phyloP scores from a whole-genome alignment of 108 stramenopile genomes.

The Bacterosira constricta region DNA sequence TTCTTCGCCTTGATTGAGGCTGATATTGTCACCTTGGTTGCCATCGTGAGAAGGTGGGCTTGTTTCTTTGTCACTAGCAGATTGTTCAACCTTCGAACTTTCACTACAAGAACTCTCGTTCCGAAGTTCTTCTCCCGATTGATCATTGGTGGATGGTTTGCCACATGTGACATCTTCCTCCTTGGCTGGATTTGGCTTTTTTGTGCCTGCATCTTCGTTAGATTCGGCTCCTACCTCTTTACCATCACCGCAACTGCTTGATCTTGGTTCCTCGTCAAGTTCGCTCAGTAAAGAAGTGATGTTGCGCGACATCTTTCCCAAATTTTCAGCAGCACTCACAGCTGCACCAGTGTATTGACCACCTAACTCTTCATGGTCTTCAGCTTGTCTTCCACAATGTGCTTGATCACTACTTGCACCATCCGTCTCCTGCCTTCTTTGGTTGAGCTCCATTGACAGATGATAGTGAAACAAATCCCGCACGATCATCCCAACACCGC shows the following conservation, averaged over 20 bases:
- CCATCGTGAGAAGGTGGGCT: background rate
- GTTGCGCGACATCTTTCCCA: conserved; percentile 34
- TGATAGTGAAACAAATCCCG: conserved; percentile 35
- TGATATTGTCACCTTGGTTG: background rate
- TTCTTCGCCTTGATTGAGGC: background rate
- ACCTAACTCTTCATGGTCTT: background rate
- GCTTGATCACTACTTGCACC: conserved; percentile 1
- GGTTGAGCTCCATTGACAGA: conserved; percentile 23
- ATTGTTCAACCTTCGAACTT: too few species aligned
- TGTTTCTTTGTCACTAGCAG: too few species aligned
- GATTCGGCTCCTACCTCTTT: background rate
- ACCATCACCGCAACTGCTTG: background rate
- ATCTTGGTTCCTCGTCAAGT: background rate
- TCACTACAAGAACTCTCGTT: background rate
- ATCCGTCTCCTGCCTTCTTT: conserved; percentile 8
- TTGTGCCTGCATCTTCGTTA: background rate
- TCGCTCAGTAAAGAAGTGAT: conserved; percentile 14
- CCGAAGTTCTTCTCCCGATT: background rate
- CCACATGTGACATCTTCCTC: background rate
- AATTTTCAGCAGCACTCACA: conserved; percentile 19
- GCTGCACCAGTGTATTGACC: conserved; percentile 33
- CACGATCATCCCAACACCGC: conserved; percentile 33
- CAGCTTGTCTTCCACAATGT: background rate
- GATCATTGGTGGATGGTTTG: background rate
- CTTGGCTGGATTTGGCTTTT: background rate